Conservation (phyloP, 2,329 filamentous ascomycete genomes). For the Nemania sp. region DNA sequence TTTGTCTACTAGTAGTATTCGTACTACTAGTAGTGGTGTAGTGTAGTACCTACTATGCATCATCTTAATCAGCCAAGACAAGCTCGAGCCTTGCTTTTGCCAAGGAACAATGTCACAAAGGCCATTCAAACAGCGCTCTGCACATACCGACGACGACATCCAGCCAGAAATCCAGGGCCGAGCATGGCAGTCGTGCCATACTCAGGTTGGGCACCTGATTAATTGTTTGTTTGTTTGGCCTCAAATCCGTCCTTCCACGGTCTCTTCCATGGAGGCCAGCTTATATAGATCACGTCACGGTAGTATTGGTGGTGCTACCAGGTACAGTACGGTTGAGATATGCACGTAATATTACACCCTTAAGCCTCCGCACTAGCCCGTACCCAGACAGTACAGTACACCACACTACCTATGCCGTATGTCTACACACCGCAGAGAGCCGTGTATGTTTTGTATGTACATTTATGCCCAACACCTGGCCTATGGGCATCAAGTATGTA, state of each 20-base stretch:
- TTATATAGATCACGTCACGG: conserved; percentile 2
- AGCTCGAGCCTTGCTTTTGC: conserved; percentile 8
- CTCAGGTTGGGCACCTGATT: neutral
- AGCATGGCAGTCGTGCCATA: conserved; percentile 13
- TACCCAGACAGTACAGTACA: conserved; percentile 2
- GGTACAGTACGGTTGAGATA: conserved; percentile 28
- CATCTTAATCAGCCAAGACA: conserved; percentile 6
- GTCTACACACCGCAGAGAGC: no score
- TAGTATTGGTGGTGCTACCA: neutral
- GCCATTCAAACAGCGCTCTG: conserved; percentile 12
- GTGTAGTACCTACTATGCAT: conserved; percentile 1
- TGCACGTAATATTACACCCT: conserved; percentile 35
- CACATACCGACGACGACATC: conserved; percentile 1
- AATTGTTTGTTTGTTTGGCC: conserved; percentile 26
- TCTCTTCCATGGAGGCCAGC: conserved; percentile 17
- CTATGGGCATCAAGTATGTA: no score
- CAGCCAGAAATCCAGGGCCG: neutral
- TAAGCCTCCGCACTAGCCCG: conserved; percentile 12
- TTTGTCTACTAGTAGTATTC: conserved; percentile 10
- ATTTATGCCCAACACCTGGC: conserved; percentile 17
- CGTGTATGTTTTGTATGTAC: neutral
- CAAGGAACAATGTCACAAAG: conserved; percentile 8
- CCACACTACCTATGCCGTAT: no score
- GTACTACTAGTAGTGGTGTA: no score
- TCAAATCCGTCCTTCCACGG: conserved; percentile 13